Percentiles rank a stretch among this genome's conserved stretches.
These are phyloP conservation scores for Rhodofomes roseus DNA, from an alignment of 1,284 basidiomycete species.

Conservation along the genomic window DNA sequence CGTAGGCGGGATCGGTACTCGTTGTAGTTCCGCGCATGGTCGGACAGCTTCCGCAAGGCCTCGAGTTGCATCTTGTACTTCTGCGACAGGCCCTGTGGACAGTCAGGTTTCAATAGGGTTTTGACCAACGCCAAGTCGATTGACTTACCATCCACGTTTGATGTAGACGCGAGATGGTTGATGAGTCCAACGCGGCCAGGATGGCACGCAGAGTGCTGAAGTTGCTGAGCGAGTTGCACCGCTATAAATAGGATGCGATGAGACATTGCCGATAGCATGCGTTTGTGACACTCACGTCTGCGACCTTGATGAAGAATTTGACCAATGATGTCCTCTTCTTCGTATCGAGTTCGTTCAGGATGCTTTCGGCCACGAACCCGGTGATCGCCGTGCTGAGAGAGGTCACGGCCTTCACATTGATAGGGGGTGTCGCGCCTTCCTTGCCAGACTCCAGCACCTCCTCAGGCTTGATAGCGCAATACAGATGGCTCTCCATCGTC, in stretches of 20 bases:
- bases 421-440: conserved; percentile 60
- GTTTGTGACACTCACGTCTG: conserved; percentile 70
- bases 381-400: conserved; percentile 90
- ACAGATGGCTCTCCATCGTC: conserved; percentile 89
- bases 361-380: conserved; percentile 94
- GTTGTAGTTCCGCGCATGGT: conserved; percentile 89
- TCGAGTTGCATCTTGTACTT: conserved; percentile 86
- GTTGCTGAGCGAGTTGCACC: conserved; percentile 83
- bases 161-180: conserved; percentile 86
- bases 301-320: conserved; percentile 96
- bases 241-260: conserved; percentile 44
- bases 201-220: conserved; percentile 93
- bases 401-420: conserved; percentile 80
- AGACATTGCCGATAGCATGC: conserved; percentile 24
- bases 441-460: conserved; percentile 84
- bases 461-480: conserved; percentile 81
- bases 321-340: conserved; percentile 84
- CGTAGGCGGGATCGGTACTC: conserved; percentile 85
- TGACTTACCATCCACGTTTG: conserved; percentile 85
- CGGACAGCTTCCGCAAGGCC: conserved; percentile 78
- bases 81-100: conserved; percentile 69
- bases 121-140: not conserved
- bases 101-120: too few species aligned
- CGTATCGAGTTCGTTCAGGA: conserved; percentile 84
- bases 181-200: conserved; percentile 91